Percentiles rank a stretch among this genome's conserved stretches.
Evolutionary conservation across 129 eudicot species (phyloP).

Genomic region (Centaurea solstitialis): DNA sequence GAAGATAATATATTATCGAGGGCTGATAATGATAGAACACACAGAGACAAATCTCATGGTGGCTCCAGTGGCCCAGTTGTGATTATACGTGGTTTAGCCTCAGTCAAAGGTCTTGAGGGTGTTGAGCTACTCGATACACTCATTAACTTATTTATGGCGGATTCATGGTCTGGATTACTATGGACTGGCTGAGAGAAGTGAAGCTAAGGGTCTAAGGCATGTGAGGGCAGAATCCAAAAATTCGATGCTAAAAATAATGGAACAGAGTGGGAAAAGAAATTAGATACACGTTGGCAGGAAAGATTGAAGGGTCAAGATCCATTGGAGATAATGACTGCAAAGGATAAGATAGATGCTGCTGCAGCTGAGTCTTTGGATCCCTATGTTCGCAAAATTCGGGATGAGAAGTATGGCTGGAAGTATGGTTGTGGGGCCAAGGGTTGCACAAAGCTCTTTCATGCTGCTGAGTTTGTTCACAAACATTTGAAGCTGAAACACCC

Average conservation of each 20-base stretch:
- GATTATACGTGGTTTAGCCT: conserved; percentile 69
- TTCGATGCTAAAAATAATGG: conserved; percentile 53
- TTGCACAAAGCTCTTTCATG: conserved; percentile 97
- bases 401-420: conserved; percentile 99
- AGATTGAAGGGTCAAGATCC: conserved; percentile 91
- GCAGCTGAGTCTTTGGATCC: conserved; percentile 94
- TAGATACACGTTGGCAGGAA: conserved; percentile 86
- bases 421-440: conserved; percentile 99
- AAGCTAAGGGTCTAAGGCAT: conserved; percentile 88
- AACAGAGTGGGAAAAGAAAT: conserved; percentile 84
- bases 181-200: conserved; percentile 73
- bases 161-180: conserved; percentile 93
- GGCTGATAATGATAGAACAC: conserved; percentile 70
- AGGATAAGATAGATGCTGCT: conserved; percentile 92
- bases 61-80: conserved; percentile 84
- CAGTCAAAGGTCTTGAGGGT: conserved; percentile 95
- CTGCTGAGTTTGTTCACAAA: conserved; percentile 92
- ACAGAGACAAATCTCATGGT: conserved; percentile 78
- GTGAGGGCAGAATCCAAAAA: conserved; percentile 69
- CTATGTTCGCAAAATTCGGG: conserved; percentile 89
- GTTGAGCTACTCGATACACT: conserved; percentile 92
- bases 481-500: conserved; percentile 95
- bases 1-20: conserved; percentile 81
- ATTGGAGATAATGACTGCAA: conserved; percentile 86
- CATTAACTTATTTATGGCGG: conserved; percentile 91